Conservation (phyloP, 495 filamentous ascomycete genomes). For the Jackrogersella multiformis region DNA sequence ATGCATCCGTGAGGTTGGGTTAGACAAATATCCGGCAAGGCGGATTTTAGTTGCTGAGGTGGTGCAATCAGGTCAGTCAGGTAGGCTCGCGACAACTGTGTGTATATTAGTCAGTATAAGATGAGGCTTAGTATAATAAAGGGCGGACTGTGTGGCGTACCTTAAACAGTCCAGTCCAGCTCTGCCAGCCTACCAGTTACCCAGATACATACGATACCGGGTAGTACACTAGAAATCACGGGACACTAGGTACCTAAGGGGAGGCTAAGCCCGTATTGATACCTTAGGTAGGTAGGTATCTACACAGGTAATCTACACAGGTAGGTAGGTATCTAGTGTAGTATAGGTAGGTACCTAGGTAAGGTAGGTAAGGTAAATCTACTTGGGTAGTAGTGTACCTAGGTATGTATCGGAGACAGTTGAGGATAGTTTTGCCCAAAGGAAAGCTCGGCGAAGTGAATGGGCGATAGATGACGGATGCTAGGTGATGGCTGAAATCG, state of each 20-base stretch:
- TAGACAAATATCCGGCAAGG: conserved; percentile 26
- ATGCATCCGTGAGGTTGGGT: conserved; percentile 21
- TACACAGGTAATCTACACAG: too few species aligned
- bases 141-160: background rate
- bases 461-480: too few species aligned
- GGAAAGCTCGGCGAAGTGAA: conserved; percentile 8
- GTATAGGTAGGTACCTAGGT: too few species aligned
- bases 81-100: conserved; percentile 22
- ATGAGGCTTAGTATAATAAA: background rate
- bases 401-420: conserved; percentile 9
- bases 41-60: conserved; percentile 21
- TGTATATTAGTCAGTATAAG: conserved; percentile 19
- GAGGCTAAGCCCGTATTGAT: background rate
- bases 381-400: too few species aligned
- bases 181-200: too few species aligned
- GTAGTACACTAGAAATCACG: background rate
- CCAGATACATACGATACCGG: too few species aligned
- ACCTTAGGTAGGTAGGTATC: too few species aligned
- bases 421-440: background rate
- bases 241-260: too few species aligned
- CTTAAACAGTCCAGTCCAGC: too few species aligned
- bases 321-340: too few species aligned
- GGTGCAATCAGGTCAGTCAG: conserved; percentile 15
- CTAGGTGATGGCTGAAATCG: conserved; percentile 9
- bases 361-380: too few species aligned